Percentiles rank a stretch among this genome's conserved stretches.
Evolutionary conservation across 2,329 filamentous ascomycete species (phyloP).

Genomic region (Daldinia eschscholtzii): DNA sequence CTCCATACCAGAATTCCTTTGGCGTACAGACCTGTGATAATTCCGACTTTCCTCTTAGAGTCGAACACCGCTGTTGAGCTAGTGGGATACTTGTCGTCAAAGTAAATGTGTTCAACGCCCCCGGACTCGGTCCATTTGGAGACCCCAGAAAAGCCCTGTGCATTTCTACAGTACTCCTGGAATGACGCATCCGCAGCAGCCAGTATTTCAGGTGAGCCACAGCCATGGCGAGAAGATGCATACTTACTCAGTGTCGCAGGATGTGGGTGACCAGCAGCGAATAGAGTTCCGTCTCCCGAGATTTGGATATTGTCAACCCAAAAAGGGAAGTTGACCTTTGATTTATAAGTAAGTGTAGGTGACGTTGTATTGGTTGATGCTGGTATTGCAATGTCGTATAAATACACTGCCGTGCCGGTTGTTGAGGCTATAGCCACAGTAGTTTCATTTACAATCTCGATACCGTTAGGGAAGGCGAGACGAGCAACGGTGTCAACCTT

Average conservation of each 20-base stretch:
- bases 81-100: constrained; percentile 52
- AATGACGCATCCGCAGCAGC: constrained; percentile 43
- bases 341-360: constrained; percentile 36
- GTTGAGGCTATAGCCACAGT: constrained; percentile 57
- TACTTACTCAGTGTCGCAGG: constrained; percentile 52
- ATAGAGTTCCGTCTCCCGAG: constrained; percentile 50
- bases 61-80: constrained; percentile 54
- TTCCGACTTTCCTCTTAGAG: constrained; percentile 49
- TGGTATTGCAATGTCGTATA: constrained; percentile 48
- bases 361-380: neutral
- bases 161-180: constrained; percentile 42
- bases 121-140: constrained; percentile 54
- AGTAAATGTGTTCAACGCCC: constrained; percentile 54
- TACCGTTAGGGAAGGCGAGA: constrained; percentile 58
- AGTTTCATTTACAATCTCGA: constrained; percentile 56
- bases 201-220: constrained; percentile 49
- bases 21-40: constrained; percentile 56
- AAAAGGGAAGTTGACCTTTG: constrained; percentile 52
- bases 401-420: constrained; percentile 46
- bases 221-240: constrained; percentile 52
- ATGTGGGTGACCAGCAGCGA: constrained; percentile 58
- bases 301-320: constrained; percentile 58
- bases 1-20: constrained; percentile 53
- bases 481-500: constrained; percentile 50
- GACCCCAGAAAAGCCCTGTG: constrained; percentile 48